These are phyloP conservation scores for Alternaria ethzedia DNA, from an alignment of 2,329 filamentous ascomycete species.

Conservation along the genomic window DNA sequence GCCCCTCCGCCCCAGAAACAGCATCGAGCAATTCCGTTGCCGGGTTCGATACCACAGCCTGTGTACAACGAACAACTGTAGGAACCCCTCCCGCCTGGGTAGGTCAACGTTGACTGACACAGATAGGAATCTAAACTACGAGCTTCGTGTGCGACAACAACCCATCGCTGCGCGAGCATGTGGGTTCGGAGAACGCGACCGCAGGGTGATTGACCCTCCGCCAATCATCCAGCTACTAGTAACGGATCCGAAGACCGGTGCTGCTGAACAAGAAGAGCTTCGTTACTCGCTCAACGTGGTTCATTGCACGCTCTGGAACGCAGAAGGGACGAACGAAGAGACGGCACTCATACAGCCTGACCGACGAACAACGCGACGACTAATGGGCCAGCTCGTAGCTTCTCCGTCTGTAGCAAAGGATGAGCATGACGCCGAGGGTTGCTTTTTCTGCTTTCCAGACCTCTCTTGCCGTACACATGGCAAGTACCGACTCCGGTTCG, in stretches of 20 bases:
- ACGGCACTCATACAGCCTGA: conserved; percentile 73
- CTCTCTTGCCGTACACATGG: conserved; percentile 80
- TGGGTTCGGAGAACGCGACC: conserved; percentile 82
- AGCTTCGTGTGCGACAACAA: conserved; percentile 74
- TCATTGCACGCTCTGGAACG: conserved; percentile 78
- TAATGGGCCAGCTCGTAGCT: conserved; percentile 81
- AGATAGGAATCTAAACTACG: conserved; percentile 50
- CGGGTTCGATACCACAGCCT: conserved; percentile 47
- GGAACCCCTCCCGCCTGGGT: conserved; percentile 31
- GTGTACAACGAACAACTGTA: conserved; percentile 49
- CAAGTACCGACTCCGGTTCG: conserved; percentile 76
- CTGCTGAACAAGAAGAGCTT: conserved; percentile 63
- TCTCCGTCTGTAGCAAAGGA: conserved; percentile 79
- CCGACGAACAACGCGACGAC: conserved; percentile 71
- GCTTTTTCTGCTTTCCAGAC: conserved; percentile 87
- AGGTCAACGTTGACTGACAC: conserved; percentile 29
- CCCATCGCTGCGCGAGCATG: conserved; percentile 79
- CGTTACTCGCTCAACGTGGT: conserved; percentile 73
- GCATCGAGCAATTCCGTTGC: conserved; percentile 38
- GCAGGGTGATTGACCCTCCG: conserved; percentile 81
- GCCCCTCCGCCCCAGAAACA: conserved; percentile 41
- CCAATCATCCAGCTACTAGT: conserved; percentile 79
- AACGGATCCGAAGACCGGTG: conserved; percentile 61
- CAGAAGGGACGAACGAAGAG: conserved; percentile 69
- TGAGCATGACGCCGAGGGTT: conserved; percentile 74